phyloP scores from a whole-genome alignment of 306 rosid species.

The Comarum palustre region DNA sequence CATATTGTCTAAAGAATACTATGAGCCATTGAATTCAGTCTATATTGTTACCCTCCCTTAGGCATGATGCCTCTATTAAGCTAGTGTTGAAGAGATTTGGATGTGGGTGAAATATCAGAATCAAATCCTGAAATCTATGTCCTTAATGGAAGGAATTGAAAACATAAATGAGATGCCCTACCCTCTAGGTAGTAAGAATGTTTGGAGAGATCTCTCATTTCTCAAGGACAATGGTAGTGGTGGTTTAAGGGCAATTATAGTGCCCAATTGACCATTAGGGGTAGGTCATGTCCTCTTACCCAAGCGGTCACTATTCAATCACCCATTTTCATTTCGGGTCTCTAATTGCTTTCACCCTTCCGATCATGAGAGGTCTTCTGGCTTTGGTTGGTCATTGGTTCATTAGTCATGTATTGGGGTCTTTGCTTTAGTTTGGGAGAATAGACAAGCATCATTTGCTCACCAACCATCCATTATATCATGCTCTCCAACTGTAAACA shows the following conservation, averaged over 20 bases:
- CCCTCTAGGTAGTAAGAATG: constrained; percentile 27
- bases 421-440: constrained; percentile 30
- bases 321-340: constrained; percentile 10
- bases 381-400: constrained; percentile 23
- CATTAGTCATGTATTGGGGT: neutral
- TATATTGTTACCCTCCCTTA: neutral
- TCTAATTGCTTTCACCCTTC: constrained; percentile 19
- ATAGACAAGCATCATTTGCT: constrained; percentile 34
- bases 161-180: constrained; percentile 23
- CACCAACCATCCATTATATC: constrained; percentile 40
- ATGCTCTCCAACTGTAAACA: constrained; percentile 43
- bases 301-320: constrained; percentile 21
- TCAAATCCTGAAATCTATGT: constrained; percentile 42
- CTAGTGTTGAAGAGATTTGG: constrained; percentile 6
- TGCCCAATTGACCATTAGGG: constrained; percentile 13
- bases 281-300: constrained; percentile 22
- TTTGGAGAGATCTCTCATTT: constrained; percentile 27
- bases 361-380: neutral
- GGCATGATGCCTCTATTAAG: constrained; percentile 3
- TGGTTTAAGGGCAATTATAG: constrained; percentile 17
- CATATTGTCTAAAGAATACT: neutral
- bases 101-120: constrained; percentile 35
- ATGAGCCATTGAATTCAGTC: neutral
- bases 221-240: constrained; percentile 17
- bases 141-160: constrained; percentile 25